Evolutionary conservation across 2,329 filamentous ascomycete species (phyloP).

Genomic region (Colletotrichum tamarilloi): DNA sequence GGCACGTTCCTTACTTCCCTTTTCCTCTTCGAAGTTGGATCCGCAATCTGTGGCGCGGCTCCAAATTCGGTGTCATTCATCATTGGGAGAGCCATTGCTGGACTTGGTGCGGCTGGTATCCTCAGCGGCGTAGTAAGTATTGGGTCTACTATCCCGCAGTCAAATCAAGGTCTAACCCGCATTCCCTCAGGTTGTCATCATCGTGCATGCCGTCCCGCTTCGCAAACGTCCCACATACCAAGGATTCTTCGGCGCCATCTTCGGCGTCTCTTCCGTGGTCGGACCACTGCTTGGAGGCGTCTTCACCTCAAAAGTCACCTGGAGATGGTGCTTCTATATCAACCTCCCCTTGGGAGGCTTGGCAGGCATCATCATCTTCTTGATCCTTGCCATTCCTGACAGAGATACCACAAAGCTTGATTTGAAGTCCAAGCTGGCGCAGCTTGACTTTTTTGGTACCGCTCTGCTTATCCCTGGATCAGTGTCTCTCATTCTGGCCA

Average conservation of each 20-base stretch:
- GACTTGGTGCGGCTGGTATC: slow-evolving; percentile 48
- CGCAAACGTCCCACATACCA: slow-evolving; percentile 48
- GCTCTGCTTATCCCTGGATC: slow-evolving; percentile 40
- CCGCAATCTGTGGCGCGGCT: slow-evolving; percentile 45
- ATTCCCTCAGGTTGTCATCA: slow-evolving; percentile 53
- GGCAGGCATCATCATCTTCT: slow-evolving; percentile 40
- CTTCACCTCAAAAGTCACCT: slow-evolving; percentile 43
- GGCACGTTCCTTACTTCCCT: slow-evolving; percentile 39
- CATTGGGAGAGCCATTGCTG: slow-evolving; percentile 49
- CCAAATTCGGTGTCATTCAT: slow-evolving; percentile 48
- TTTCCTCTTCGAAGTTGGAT: slow-evolving; percentile 44
- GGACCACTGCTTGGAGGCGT: slow-evolving; percentile 42
- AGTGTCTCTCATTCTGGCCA: slow-evolving; percentile 56
- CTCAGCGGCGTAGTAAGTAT: slow-evolving; percentile 43
- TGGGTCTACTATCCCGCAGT: not conserved
- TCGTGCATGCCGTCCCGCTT: slow-evolving; percentile 46
- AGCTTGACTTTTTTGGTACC: slow-evolving; percentile 39
- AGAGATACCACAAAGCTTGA: slow-evolving; percentile 36
- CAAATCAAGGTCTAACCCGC: too few species aligned
- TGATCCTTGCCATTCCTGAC: slow-evolving; percentile 33
- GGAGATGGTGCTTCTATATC: slow-evolving; percentile 52
- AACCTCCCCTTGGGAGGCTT: slow-evolving; percentile 46
- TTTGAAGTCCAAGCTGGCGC: slow-evolving; percentile 39
- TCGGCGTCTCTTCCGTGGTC: slow-evolving; percentile 49
- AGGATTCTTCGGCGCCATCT: slow-evolving; percentile 51